Conservation (phyloP, 441 rosid genomes). For the Adansonia gregorii region DNA sequence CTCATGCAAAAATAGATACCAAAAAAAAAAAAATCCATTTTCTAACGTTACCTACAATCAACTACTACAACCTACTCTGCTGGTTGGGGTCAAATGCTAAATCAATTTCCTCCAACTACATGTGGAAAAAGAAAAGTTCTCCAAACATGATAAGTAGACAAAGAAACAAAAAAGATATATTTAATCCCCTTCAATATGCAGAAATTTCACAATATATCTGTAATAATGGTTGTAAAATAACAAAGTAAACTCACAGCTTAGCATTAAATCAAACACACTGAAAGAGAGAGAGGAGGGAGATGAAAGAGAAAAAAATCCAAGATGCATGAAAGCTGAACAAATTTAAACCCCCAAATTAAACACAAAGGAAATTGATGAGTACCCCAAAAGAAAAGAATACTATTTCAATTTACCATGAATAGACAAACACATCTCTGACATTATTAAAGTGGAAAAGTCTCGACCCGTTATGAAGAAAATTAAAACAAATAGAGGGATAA, state of each 20-base stretch:
- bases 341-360: background rate
- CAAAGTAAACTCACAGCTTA: background rate
- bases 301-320: background rate
- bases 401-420: background rate
- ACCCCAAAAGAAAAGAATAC: background rate
- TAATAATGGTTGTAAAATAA: background rate
- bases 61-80: slow-evolving; percentile 1
- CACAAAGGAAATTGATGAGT: background rate
- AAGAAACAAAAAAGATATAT: background rate
- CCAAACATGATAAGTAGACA: background rate
- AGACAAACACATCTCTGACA: slow-evolving; percentile 7
- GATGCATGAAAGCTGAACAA: background rate
- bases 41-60: background rate
- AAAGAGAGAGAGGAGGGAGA: background rate
- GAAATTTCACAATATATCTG: background rate
- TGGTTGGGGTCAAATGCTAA: slow-evolving; percentile 6
- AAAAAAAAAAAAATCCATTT: background rate
- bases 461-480: slow-evolving; percentile 3
- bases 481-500: background rate
- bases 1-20: background rate
- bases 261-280: background rate
- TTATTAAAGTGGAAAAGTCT: background rate
- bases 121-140: background rate
- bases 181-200: background rate
- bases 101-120: background rate